A percentile compares a stretch with the other conserved stretches of the same genome.
Conservation (phyloP, 176 grass and related monocot genomes). For the Avena insularis region DNA sequence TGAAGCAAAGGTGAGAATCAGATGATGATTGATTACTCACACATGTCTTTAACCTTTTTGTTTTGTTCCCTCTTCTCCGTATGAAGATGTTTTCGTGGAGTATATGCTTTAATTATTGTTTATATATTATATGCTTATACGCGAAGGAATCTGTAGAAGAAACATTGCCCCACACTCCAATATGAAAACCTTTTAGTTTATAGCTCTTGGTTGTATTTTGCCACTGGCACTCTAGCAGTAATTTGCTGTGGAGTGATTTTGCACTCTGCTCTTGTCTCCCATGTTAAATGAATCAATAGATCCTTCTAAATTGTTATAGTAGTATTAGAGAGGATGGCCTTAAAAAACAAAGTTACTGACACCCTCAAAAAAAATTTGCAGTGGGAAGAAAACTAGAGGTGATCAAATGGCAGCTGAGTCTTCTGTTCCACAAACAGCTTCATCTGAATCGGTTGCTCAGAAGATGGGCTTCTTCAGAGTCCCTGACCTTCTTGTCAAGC, state of each 20-base stretch:
- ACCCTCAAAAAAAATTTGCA: constrained; percentile 25
- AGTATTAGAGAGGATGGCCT: not conserved
- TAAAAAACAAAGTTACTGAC: constrained; percentile 7
- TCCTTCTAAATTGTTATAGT: not conserved
- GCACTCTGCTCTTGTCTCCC: not conserved
- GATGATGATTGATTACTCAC: constrained; percentile 55
- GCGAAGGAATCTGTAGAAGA: constrained; percentile 27
- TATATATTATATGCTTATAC: constrained; percentile 37
- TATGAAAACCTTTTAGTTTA: constrained; percentile 14
- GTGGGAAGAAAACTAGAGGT: constrained; percentile 28
- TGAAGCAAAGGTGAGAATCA: constrained; percentile 52
- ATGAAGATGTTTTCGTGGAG: constrained; percentile 28
- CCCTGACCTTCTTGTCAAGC: constrained; percentile 61
- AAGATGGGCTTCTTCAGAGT: constrained; percentile 69
- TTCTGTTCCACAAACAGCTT: constrained; percentile 12
- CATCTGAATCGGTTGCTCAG: constrained; percentile 46
- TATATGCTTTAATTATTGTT: constrained; percentile 30
- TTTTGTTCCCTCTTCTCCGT: constrained; percentile 39
- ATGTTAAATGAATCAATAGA: not conserved
- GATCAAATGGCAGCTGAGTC: constrained; percentile 54
- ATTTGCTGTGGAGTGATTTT: constrained; percentile 12
- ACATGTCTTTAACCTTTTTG: constrained; percentile 20
- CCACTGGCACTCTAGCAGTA: not conserved
- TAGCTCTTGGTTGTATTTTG: constrained; percentile 11
- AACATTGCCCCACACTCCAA: constrained; percentile 6